Conservation (phyloP, 345 rosid genomes). For the Hibiscus tridactylites region DNA sequence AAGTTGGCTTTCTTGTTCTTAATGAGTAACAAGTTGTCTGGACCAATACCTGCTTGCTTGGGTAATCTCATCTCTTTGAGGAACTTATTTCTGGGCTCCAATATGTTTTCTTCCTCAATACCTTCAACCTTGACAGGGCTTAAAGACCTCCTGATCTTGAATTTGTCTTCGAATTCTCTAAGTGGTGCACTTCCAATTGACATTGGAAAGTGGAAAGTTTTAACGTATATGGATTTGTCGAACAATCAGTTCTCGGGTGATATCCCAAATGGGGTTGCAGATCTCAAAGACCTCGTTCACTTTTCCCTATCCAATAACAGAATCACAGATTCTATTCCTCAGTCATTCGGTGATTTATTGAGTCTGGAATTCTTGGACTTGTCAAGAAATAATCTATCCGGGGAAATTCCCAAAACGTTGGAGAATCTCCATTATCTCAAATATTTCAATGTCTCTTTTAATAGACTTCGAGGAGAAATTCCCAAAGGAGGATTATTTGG, state of each 20-base stretch:
- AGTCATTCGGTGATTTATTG: neutral
- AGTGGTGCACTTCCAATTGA: conserved; percentile 3
- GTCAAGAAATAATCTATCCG: conserved; percentile 14
- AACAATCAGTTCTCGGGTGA: conserved; percentile 8
- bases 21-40: neutral
- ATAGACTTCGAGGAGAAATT: conserved; percentile 14
- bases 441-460: conserved; percentile 15
- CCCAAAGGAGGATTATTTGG: conserved; percentile 11
- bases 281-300: neutral
- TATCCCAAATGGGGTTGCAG: conserved; percentile 7
- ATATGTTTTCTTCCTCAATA: conserved; percentile 1
- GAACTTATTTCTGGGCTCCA: neutral
- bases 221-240: conserved; percentile 11
- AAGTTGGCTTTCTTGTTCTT: neutral
- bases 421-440: conserved; percentile 2
- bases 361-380: conserved; percentile 19
- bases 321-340: conserved; percentile 16
- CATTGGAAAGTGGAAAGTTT: conserved; percentile 16
- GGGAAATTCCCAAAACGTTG: conserved; percentile 15
- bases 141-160: neutral
- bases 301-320: conserved; percentile 9
- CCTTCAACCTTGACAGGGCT: conserved; percentile 17
- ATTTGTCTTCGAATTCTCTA: conserved; percentile 17
- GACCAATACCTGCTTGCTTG: conserved; percentile 5
- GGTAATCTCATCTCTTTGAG: conserved; percentile 1